Percentiles rank a stretch among this genome's conserved stretches.
These are phyloP conservation scores for Penicillium herquei DNA, from an alignment of 495 filamentous ascomycete species.

Conservation along the genomic window DNA sequence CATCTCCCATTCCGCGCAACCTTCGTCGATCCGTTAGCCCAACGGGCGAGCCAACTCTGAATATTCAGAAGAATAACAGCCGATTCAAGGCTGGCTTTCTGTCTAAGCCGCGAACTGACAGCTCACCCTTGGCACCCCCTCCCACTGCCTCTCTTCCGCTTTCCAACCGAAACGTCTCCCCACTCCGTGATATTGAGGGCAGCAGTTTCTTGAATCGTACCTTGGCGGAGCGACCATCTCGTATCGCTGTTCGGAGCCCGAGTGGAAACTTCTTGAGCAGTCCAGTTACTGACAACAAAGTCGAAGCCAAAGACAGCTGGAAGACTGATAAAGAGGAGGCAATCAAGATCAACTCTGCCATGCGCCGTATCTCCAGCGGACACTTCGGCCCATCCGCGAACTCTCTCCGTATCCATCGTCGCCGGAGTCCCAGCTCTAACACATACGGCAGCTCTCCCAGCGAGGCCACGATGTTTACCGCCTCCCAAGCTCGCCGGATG, in stretches of 20 bases:
- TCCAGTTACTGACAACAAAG: constrained; percentile 37
- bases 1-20: constrained; percentile 47
- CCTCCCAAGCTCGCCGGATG: constrained; percentile 68
- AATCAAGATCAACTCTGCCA: constrained; percentile 59
- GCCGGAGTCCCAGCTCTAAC: constrained; percentile 60
- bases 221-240: constrained; percentile 48
- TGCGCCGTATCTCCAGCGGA: constrained; percentile 54
- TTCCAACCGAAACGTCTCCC: constrained; percentile 59
- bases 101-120: constrained; percentile 61
- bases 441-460: constrained; percentile 55
- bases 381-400: constrained; percentile 29
- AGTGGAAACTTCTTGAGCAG: constrained; percentile 47
- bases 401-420: constrained; percentile 50
- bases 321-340: constrained; percentile 56
- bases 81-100: constrained; percentile 92
- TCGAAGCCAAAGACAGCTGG: constrained; percentile 42
- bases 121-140: constrained; percentile 62
- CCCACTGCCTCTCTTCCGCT: constrained; percentile 58
- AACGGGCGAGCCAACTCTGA: constrained; percentile 33
- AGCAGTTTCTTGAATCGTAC: constrained; percentile 58
- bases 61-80: constrained; percentile 58
- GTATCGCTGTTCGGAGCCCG: constrained; percentile 46
- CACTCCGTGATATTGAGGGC: constrained; percentile 63
- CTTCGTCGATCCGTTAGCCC: constrained; percentile 41
- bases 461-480: constrained; percentile 63